These are phyloP conservation scores for Oryza punctata DNA, from an alignment of 176 grass and related monocot genomes.

Conservation along the genomic window DNA sequence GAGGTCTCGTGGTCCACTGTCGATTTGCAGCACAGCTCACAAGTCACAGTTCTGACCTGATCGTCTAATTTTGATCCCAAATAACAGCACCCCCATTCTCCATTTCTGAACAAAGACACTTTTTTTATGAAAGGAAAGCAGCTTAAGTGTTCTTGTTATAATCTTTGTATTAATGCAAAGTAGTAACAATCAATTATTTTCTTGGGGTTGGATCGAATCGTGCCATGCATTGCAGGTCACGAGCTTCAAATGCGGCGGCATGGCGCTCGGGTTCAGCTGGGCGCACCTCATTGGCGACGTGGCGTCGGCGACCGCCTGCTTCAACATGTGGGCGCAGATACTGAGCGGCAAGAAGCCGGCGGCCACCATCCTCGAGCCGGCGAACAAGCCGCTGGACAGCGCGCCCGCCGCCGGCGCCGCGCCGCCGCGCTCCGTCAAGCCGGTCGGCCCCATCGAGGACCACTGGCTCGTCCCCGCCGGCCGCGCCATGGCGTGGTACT, in stretches of 20 bases:
- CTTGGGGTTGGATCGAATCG: not conserved
- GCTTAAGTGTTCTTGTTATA: not conserved
- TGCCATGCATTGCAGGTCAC: conserved; percentile 52
- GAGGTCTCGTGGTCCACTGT: not conserved
- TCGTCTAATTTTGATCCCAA: conserved; percentile 5
- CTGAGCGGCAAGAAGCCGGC: conserved; percentile 47
- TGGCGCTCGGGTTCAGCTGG: conserved; percentile 94
- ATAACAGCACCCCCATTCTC: not conserved
- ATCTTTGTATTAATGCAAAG: not conserved
- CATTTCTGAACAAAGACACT: not conserved
- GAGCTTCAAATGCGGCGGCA: conserved; percentile 75
- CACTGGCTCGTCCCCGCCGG: conserved; percentile 57
- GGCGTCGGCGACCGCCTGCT: conserved; percentile 55
- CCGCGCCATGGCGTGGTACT: conserved; percentile 69
- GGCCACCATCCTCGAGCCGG: not conserved
- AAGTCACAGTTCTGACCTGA: not conserved
- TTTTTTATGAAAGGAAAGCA: not conserved
- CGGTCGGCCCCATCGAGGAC: conserved; percentile 64
- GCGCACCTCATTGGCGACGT: conserved; percentile 90
- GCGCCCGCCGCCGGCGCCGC: not conserved
- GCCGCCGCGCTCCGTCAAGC: conserved; percentile 59
- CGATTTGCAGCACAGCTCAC: not conserved
- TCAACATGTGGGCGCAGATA: conserved; percentile 79
- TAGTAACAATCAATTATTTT: not conserved
- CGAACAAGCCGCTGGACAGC: conserved; percentile 25